phyloP scores from a whole-genome alignment of 2,329 filamentous ascomycete species.

The Botryosphaeria dothidea region DNA sequence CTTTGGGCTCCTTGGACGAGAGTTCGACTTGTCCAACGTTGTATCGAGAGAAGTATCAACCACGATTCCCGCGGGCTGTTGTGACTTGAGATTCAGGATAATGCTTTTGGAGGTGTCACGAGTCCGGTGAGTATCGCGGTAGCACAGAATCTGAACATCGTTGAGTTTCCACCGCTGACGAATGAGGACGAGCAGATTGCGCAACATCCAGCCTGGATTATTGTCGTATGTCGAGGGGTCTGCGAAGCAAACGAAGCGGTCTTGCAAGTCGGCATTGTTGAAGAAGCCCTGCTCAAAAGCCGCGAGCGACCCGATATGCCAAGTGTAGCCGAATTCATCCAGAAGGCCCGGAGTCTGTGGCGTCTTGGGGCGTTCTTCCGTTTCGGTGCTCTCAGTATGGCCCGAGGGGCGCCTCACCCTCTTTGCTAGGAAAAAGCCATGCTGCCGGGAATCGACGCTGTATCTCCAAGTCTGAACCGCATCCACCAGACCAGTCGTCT shows the following conservation, averaged over 20 bases:
- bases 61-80: slow-evolving; percentile 23
- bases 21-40: not conserved
- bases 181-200: slow-evolving; percentile 84
- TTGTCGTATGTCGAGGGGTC: slow-evolving; percentile 89
- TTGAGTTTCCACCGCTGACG: slow-evolving; percentile 77
- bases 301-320: slow-evolving; percentile 75
- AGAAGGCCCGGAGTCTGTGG: slow-evolving; percentile 49
- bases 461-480: slow-evolving; percentile 86
- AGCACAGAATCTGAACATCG: slow-evolving; percentile 83
- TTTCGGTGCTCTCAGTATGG: slow-evolving; percentile 23
- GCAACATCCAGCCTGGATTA: slow-evolving; percentile 88
- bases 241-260: slow-evolving; percentile 82
- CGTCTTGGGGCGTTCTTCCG: slow-evolving; percentile 28
- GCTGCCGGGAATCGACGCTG: slow-evolving; percentile 75
- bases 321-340: slow-evolving; percentile 66
- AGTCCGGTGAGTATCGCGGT: slow-evolving; percentile 76
- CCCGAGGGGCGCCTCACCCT: slow-evolving; percentile 52
- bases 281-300: slow-evolving; percentile 90
- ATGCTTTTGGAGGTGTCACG: slow-evolving; percentile 81
- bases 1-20: slow-evolving; percentile 38
- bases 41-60: slow-evolving; percentile 23
- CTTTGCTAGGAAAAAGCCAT: slow-evolving; percentile 96
- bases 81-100: slow-evolving; percentile 67
- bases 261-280: slow-evolving; percentile 65
- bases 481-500: slow-evolving; percentile 79